A percentile compares a stretch with the other conserved stretches of the same genome.
Conservation (phyloP, 345 rosid genomes). For the Xanthoceras sorbifolium region DNA sequence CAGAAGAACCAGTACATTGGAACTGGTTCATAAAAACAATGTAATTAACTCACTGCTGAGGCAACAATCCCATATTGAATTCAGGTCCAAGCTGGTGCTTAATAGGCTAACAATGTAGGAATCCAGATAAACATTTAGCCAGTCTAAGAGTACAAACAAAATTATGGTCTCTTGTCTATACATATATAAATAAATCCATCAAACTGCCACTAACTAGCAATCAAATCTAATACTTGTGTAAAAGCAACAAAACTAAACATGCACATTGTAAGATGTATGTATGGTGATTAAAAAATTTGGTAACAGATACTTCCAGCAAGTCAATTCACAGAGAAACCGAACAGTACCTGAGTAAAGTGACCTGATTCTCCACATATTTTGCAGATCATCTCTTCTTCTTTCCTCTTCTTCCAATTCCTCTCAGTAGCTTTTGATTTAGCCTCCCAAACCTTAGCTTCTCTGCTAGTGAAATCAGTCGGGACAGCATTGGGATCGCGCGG, state of each 20-base stretch:
- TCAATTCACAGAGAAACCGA: not conserved
- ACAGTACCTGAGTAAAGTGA: conserved; percentile 90
- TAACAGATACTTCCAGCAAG: not conserved
- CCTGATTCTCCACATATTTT: conserved; percentile 97
- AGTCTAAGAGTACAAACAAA: not conserved
- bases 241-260: not conserved
- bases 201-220: not conserved
- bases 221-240: not conserved
- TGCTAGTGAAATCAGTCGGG: conserved; percentile 95
- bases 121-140: not conserved
- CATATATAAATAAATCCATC: not conserved
- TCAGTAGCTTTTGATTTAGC: conserved; percentile 99
- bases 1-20: not conserved
- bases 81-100: not conserved
- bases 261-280: not conserved
- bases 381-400: conserved; percentile 99
- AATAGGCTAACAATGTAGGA: not conserved
- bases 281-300: not conserved
- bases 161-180: not conserved
- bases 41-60: not conserved
- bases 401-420: conserved; percentile 97
- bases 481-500: conserved; percentile 92
- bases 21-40: not conserved
- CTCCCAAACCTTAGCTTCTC: conserved; percentile 99
- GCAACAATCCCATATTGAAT: not conserved